Evolutionary conservation across 768 basidiomycete genomes (phyloP).

Genomic region (Mrakia gelida): DNA sequence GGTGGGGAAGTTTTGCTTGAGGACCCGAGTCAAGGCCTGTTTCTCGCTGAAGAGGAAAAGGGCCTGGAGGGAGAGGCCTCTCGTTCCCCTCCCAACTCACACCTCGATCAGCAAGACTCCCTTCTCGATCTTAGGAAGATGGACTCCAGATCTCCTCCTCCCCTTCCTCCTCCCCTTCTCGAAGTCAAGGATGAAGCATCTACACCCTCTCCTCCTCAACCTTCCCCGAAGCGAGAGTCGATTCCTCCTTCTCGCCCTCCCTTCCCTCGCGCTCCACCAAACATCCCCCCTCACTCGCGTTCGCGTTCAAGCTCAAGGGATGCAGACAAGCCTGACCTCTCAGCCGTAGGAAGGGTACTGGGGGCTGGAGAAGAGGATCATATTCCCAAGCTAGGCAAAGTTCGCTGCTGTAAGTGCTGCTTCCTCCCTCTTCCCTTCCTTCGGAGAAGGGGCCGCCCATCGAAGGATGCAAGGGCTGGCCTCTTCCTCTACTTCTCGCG

Average conservation of each 20-base stretch:
- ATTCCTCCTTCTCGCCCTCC: background rate
- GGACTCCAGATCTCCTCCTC: background rate
- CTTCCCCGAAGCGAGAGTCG: background rate
- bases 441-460: background rate
- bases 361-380: background rate
- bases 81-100: no score
- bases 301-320: background rate
- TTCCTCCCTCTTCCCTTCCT: background rate
- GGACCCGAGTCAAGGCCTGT: no score
- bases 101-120: no score
- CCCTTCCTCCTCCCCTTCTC: background rate
- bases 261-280: background rate
- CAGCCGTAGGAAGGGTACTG: constrained; percentile 5
- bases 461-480: background rate
- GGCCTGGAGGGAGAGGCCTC: no score
- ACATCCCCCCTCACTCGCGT: background rate
- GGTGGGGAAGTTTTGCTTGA: no score
- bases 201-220: background rate
- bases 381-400: constrained; percentile 19
- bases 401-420: constrained; percentile 18
- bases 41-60: no score
- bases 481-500: background rate
- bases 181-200: no score
- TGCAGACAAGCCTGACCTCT: background rate
- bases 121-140: background rate